Base-by-base conservation (phyloP, 805 yeast genomes). In the Pichia pseudocactophila region DNA sequence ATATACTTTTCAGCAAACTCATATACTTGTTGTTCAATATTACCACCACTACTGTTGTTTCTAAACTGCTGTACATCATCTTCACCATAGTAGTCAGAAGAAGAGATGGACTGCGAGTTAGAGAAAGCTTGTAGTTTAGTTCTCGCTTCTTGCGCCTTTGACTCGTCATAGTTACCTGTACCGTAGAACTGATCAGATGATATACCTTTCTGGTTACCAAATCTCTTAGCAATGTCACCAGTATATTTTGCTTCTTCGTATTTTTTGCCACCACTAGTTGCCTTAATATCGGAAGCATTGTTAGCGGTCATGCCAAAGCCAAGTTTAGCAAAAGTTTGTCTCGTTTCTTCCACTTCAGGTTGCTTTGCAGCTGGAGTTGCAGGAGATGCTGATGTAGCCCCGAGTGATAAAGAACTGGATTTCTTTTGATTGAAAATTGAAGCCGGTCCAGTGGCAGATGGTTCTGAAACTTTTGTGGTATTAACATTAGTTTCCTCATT, bases 181-280 rank as follows among this genome's bases (percentile, higher is more conserved):
- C 96, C 96, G 62, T 92, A 92, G 56, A 76, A 78, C 66, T 89
- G 94, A 64, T 92, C 97, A 2, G 97, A 89, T 0, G 97, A 92
- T 49, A 92, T 92, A 37, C 89, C 96, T 72, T 86, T 90, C 61
- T 89, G 96, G 33, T 67, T 68, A 43, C 97, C 97, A 59, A 74
- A 92, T 66, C 87, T 85, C 55, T 68, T 70, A 31, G 76, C 78
- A 26, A 83, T 83, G 50, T 80, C 80, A 30, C 92, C 92, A 1
- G 87, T 78, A 59, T 82, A 82, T 52, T 71, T 70, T 42, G 60
- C 53, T 41, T 56, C 60, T 32, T 68, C 61, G 27, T 55, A 49
- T 41, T 51, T 57, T 44, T 55, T 58, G 28, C 47, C 54, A 5
- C 51, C 33, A 17, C 27, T 30, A 3, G 36, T 7, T 5, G 36